phyloP scores from a whole-genome alignment of 1,284 basidiomycete species.

The Cutaneotrichosporon mucoides region DNA sequence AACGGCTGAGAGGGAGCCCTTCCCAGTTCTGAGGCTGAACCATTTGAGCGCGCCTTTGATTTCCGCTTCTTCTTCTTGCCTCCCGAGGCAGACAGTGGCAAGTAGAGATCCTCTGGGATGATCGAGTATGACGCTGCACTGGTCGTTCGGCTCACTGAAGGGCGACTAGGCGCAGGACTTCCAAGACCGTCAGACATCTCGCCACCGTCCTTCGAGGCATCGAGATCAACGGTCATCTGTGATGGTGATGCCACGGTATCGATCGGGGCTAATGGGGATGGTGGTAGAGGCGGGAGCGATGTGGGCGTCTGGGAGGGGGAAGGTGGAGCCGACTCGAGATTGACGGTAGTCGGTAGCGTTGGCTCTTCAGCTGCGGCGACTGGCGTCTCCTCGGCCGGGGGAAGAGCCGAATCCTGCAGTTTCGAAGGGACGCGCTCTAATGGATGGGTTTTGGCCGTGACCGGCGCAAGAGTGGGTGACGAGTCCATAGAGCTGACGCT shows the following conservation, averaged over 20 bases:
- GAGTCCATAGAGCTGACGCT: constrained; percentile 3
- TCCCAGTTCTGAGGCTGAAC: neutral
- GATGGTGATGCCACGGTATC: neutral
- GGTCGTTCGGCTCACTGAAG: constrained; percentile 3
- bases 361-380: neutral
- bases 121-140: constrained; percentile 23
- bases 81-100: constrained; percentile 17
- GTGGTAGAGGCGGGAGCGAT: neutral
- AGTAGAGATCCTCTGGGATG: constrained; percentile 38
- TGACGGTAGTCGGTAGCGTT: neutral
- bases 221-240: neutral
- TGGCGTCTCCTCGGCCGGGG: neutral
- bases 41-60: constrained; percentile 17
- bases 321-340: neutral
- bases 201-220: neutral
- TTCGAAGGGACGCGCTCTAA: neutral
- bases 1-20: neutral
- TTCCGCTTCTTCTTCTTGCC: constrained; percentile 37
- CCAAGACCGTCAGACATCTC: constrained; percentile 5
- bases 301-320: neutral
- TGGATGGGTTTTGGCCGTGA: neutral
- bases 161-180: neutral
- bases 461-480: neutral
- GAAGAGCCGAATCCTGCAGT: neutral
- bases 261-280: neutral